Evolutionary conservation across 768 basidiomycete species (phyloP).

Genomic region (Mycena chlorophos): DNA sequence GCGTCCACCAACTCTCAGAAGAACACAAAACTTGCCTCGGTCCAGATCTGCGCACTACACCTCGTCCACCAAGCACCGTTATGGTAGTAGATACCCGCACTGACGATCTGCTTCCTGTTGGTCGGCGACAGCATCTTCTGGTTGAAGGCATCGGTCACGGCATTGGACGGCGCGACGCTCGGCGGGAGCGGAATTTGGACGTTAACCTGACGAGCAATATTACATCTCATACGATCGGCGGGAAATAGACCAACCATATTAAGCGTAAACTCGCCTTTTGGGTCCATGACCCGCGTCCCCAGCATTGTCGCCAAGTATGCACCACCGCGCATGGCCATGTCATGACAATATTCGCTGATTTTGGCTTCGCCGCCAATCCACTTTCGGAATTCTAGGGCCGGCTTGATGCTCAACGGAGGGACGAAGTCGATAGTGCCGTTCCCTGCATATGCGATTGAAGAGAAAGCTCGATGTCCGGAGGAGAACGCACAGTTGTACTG

Average conservation of each 20-base stretch:
- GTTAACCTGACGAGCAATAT: not conserved
- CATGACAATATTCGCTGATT: slow-evolving; percentile 71
- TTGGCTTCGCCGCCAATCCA: slow-evolving; percentile 74
- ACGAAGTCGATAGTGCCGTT: slow-evolving; percentile 61
- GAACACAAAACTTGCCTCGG: slow-evolving; percentile 14
- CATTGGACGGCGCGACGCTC: not conserved
- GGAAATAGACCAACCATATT: slow-evolving; percentile 56
- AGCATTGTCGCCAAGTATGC: slow-evolving; percentile 56
- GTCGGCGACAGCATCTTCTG: slow-evolving; percentile 20
- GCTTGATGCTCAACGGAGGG: slow-evolving; percentile 52
- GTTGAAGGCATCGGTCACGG: slow-evolving; percentile 6
- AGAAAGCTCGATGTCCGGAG: not conserved
- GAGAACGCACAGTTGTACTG: slow-evolving; percentile 50
- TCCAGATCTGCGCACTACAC: slow-evolving; percentile 26
- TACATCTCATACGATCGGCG: not conserved
- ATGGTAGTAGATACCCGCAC: slow-evolving; percentile 19
- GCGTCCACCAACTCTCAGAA: not conserved
- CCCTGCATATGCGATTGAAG: slow-evolving; percentile 42
- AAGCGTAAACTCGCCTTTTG: slow-evolving; percentile 55
- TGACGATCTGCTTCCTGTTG: slow-evolving; percentile 15
- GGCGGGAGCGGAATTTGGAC: slow-evolving; percentile 2
- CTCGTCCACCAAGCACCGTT: slow-evolving; percentile 25
- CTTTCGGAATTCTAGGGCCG: slow-evolving; percentile 73
- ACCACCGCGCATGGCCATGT: slow-evolving; percentile 68
- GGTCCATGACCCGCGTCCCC: slow-evolving; percentile 63